Percentiles rank a stretch among this genome's conserved stretches.
These are phyloP conservation scores for Trichoderma afroharzianum DNA, from an alignment of 2,329 filamentous ascomycete species.

Conservation along the genomic window DNA sequence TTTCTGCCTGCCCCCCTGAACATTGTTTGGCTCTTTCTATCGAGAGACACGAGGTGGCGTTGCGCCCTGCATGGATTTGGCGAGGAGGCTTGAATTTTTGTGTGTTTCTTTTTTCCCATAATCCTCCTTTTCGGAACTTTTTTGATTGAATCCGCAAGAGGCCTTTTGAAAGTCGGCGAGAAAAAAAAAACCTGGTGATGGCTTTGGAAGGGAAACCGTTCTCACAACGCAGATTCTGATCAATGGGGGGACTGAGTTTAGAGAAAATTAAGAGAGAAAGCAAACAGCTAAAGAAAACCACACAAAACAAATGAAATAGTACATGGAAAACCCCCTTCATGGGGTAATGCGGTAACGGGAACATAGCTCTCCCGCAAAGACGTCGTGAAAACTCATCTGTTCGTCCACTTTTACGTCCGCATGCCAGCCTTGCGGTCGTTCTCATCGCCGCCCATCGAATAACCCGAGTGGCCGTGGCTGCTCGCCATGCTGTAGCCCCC, in stretches of 20 bases:
- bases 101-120: neutral
- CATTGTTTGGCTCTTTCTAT: neutral
- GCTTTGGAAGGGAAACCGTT: neutral
- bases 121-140: neutral
- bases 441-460: neutral
- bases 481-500: conserved; percentile 4
- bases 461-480: neutral
- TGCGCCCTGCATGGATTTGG: neutral
- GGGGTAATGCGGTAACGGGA: neutral
- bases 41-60: neutral
- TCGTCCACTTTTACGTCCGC: neutral
- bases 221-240: neutral
- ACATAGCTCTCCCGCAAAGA: neutral
- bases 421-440: conserved; percentile 10
- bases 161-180: neutral
- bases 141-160: neutral
- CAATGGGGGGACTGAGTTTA: neutral
- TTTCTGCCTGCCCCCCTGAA: neutral
- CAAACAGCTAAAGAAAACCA: neutral
- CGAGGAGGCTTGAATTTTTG: neutral
- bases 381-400: neutral
- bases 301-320: neutral
- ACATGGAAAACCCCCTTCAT: neutral
- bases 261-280: neutral
- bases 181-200: neutral